A percentile compares a stretch with the other conserved stretches of the same genome.
Evolutionary conservation across 2,329 filamentous ascomycete species (phyloP).

Genomic region (Pyrenochaeta sp.): DNA sequence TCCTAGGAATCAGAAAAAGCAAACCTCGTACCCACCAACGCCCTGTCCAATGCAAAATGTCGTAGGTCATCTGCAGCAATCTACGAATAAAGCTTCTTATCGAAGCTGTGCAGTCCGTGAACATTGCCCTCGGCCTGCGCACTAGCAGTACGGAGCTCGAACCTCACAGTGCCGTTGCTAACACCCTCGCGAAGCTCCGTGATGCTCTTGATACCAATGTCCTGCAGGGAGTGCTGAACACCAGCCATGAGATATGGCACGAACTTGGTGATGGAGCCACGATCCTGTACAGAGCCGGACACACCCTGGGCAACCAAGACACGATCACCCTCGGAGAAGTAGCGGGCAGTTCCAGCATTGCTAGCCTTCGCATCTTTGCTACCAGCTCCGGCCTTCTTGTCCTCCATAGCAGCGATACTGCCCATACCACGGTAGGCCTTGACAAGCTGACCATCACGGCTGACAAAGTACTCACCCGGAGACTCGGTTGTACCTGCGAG

Average conservation of each 20-base stretch:
- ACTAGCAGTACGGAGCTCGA: conserved; percentile 92
- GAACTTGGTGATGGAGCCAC: conserved; percentile 91
- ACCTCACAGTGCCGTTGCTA: conserved; percentile 77
- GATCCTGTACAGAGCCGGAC: conserved; percentile 81
- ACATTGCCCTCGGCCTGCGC: conserved; percentile 97
- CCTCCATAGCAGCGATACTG: conserved; percentile 98
- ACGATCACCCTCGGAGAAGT: conserved; percentile 96
- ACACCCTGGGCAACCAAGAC: conserved; percentile 97
- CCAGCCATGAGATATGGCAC: conserved; percentile 94
- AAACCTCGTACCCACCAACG: conserved; percentile 30
- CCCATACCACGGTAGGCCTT: conserved; percentile 99
- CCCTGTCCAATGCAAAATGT: conserved; percentile 39
- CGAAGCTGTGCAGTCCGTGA: conserved; percentile 94
- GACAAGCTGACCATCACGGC: conserved; percentile 94
- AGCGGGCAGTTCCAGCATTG: conserved; percentile 95
- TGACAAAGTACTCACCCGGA: conserved; percentile 95
- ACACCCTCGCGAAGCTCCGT: conserved; percentile 78
- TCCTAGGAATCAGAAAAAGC: conserved; percentile 19
- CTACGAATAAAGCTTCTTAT: conserved; percentile 99
- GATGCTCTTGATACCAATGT: conserved; percentile 86
- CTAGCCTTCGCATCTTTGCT: conserved; percentile 72
- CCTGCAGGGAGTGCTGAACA: conserved; percentile 96
- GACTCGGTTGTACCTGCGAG: conserved; percentile 97
- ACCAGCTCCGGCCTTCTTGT: conserved; percentile 88
- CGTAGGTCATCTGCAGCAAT: conserved; percentile 6